Percentiles rank a stretch among this genome's conserved stretches.
Evolutionary conservation across 106 monocot genomes (phyloP).

Genomic region (Chionographis japonica): DNA sequence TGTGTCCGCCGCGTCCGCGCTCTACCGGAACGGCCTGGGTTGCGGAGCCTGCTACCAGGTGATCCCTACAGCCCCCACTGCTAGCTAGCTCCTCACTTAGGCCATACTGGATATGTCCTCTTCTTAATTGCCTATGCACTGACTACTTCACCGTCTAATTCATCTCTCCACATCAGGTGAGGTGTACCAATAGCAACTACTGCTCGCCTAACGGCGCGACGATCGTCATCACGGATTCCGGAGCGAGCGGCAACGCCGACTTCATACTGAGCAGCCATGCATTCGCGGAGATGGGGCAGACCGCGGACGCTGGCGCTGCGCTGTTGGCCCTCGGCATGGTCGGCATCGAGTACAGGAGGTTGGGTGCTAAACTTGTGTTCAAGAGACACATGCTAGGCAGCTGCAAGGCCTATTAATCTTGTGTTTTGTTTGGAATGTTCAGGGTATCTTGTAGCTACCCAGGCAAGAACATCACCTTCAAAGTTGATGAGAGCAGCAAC

Average conservation of each 20-base stretch:
- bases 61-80: background rate
- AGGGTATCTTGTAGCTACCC: constrained; percentile 69
- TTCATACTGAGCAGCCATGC: constrained; percentile 72
- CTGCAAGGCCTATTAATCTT: background rate
- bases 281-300: constrained; percentile 51
- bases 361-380: too few relatives aligned
- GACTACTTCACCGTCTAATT: background rate
- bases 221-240: constrained; percentile 54
- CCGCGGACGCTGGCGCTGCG: constrained; percentile 36
- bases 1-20: constrained; percentile 56
- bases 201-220: constrained; percentile 55
- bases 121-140: too few relatives aligned
- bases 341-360: constrained; percentile 50
- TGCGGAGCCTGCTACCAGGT: constrained; percentile 82
- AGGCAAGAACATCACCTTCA: constrained; percentile 63
- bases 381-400: too few relatives aligned
- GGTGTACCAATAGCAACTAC: constrained; percentile 32
- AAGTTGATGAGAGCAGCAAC: constrained; percentile 59
- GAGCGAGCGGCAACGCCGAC: constrained; percentile 55
- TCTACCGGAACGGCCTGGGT: constrained; percentile 58
- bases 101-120: too few relatives aligned
- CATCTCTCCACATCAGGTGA: constrained; percentile 25
- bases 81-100: too few relatives aligned
- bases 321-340: constrained; percentile 44
- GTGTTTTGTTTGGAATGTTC: background rate